phyloP scores from a whole-genome alignment of 768 basidiomycete species.

The Epithele typhae region DNA sequence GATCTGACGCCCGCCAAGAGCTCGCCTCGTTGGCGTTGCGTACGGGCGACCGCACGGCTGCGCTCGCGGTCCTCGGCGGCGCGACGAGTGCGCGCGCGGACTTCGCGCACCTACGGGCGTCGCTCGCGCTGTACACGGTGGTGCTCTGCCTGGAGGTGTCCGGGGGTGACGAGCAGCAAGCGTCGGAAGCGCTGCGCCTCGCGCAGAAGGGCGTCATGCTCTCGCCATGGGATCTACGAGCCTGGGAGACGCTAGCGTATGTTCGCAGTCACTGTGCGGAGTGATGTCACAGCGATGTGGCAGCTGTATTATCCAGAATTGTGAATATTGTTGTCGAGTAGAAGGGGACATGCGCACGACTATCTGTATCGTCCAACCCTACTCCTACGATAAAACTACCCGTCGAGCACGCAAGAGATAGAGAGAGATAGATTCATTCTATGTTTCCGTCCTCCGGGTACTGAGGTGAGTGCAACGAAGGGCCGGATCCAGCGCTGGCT shows the following conservation, averaged over 20 bases:
- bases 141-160: conserved; percentile 7
- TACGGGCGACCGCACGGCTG: conserved; percentile 34
- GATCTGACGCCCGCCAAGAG: conserved; percentile 42
- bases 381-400: too few relatives aligned
- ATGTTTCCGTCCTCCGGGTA: too few relatives aligned
- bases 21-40: conserved; percentile 56
- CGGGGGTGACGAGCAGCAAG: conserved; percentile 20
- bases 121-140: conserved; percentile 49
- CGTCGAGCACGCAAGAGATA: too few relatives aligned
- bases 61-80: conserved; percentile 43
- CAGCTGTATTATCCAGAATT: too few relatives aligned
- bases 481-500: too few relatives aligned
- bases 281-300: too few relatives aligned
- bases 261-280: conserved; percentile 29
- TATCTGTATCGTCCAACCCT: too few relatives aligned
- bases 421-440: too few relatives aligned
- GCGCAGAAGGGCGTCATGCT: conserved; percentile 66
- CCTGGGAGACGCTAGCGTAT: conserved; percentile 62
- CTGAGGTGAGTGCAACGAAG: too few relatives aligned
- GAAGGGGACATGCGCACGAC: too few relatives aligned
- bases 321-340: too few relatives aligned
- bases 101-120: conserved; percentile 33
- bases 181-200: conserved; percentile 32
- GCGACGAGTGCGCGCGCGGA: conserved; percentile 22
- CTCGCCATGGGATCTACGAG: conserved; percentile 44